A percentile compares a stretch with the other conserved stretches of the same genome.
These are phyloP conservation scores for Taphrina communis DNA, from an alignment of 1,139 yeast genomes.

Conservation along the genomic window DNA sequence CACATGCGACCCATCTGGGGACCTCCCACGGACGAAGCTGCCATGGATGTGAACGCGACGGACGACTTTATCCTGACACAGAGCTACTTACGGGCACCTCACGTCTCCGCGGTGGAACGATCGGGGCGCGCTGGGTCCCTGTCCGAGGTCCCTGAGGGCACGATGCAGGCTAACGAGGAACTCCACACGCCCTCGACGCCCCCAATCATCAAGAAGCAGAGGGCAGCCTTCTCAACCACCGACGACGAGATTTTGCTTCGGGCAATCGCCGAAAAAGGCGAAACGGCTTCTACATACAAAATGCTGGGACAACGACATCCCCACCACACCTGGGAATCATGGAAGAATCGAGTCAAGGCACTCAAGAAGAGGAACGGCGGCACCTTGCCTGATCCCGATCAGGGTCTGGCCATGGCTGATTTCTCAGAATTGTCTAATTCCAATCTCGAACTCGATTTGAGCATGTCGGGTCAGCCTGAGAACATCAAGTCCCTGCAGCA, in stretches of 20 bases:
- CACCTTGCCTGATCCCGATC: slow-evolving; percentile 16
- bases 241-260: slow-evolving; percentile 31
- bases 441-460: neutral
- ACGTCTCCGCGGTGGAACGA: slow-evolving; percentile 19
- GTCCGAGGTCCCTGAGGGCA: slow-evolving; percentile 6
- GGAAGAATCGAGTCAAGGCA: slow-evolving; percentile 40
- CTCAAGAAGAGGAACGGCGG: slow-evolving; percentile 24
- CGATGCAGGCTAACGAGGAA: slow-evolving; percentile 5
- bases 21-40: slow-evolving; percentile 19
- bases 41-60: slow-evolving; percentile 16
- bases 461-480: slow-evolving; percentile 1
- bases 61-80: slow-evolving; percentile 24
- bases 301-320: slow-evolving; percentile 21
- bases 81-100: slow-evolving; percentile 28
- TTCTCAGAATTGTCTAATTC: slow-evolving; percentile 13
- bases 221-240: slow-evolving; percentile 33
- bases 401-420: neutral
- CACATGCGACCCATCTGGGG: slow-evolving; percentile 35
- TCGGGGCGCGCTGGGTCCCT: neutral
- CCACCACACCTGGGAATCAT: slow-evolving; percentile 40
- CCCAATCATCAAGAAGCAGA: slow-evolving; percentile 2
- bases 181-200: slow-evolving; percentile 20
- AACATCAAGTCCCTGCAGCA: neutral
- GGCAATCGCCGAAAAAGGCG: slow-evolving; percentile 28
- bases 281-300: slow-evolving; percentile 25